These are phyloP conservation scores for Ophiosphaerella herpotricha DNA, from an alignment of 2,329 filamentous ascomycete species.

Conservation along the genomic window DNA sequence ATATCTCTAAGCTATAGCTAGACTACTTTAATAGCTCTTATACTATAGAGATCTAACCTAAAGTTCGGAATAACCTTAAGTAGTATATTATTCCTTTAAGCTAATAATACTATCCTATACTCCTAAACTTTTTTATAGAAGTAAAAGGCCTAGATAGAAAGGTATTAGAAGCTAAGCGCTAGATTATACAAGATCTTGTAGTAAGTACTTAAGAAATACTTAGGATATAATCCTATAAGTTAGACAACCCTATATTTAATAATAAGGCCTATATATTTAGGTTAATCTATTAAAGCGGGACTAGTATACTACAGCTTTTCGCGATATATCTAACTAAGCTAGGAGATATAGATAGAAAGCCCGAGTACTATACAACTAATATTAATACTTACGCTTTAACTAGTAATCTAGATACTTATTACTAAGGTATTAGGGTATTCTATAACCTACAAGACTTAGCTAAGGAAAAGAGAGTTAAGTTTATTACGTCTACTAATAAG, in stretches of 20 bases:
- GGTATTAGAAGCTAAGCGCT: conserved; percentile 15
- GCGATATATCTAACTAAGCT: conserved; percentile 22
- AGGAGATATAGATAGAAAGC: conserved; percentile 9
- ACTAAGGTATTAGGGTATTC: conserved; percentile 19
- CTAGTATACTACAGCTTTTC: conserved; percentile 20
- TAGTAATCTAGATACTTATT: conserved; percentile 13
- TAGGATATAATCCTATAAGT: conserved; percentile 11
- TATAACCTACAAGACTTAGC: conserved; percentile 24
- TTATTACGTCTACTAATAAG: conserved; percentile 18
- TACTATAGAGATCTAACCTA: conserved; percentile 18
- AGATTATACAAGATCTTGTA: conserved; percentile 46
- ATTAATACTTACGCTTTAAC: conserved; percentile 16
- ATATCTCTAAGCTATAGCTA: conserved; percentile 33
- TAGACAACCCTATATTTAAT: conserved; percentile 10
- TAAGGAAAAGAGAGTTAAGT: conserved; percentile 20
- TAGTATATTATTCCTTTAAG: conserved; percentile 43
- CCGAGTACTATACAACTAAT: conserved; percentile 25
- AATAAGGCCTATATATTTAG: conserved; percentile 25
- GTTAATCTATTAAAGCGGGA: conserved; percentile 19
- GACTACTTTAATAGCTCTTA: conserved; percentile 41
- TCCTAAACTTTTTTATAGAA: conserved; percentile 43
- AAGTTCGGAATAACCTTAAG: conserved; percentile 16
- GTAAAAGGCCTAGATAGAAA: conserved; percentile 18
- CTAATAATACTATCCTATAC: conserved; percentile 33
- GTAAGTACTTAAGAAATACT: conserved; percentile 22